Percentiles rank a stretch among this genome's conserved stretches.
phyloP scores from a whole-genome alignment of 1,284 basidiomycete species.

The Ceratobasidium sp. region DNA sequence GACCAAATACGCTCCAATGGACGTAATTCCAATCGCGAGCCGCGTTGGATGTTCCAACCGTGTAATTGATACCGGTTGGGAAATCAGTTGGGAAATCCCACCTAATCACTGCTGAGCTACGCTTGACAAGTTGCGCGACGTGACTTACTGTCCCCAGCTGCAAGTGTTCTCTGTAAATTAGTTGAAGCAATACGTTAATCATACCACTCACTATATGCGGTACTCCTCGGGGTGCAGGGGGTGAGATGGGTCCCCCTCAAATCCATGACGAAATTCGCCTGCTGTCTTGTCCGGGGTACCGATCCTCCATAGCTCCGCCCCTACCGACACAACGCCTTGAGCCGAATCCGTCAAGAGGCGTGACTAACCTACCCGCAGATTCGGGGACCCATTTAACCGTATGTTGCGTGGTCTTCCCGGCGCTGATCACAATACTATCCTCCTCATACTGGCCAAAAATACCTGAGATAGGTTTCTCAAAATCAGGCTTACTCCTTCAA shows the following conservation, averaged over 20 bases:
- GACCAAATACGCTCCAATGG: constrained; percentile 52
- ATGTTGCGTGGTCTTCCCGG: constrained; percentile 45
- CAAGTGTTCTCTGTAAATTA: background rate
- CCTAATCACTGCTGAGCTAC: constrained; percentile 20
- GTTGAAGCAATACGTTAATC: constrained; percentile 50
- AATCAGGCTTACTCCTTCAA: background rate
- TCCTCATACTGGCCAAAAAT: constrained; percentile 54
- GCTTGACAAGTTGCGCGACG: constrained; percentile 14
- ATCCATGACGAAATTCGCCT: constrained; percentile 53
- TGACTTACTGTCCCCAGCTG: constrained; percentile 4
- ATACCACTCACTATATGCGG: constrained; percentile 49
- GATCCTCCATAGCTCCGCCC: constrained; percentile 53
- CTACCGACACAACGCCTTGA: background rate
- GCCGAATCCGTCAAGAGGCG: background rate
- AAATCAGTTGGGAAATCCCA: constrained; percentile 53
- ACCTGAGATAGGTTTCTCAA: background rate
- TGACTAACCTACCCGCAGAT: constrained; percentile 47
- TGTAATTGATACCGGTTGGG: constrained; percentile 53
- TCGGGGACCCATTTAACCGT: constrained; percentile 51
- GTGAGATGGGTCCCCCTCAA: constrained; percentile 47
- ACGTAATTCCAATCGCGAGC: constrained; percentile 53
- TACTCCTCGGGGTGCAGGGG: constrained; percentile 51
- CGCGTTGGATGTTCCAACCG: constrained; percentile 50
- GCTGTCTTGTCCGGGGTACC: constrained; percentile 52
- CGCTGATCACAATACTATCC: constrained; percentile 51